phyloP scores from a whole-genome alignment of 2,329 filamentous ascomycete species.

The Mariannaea elegans region DNA sequence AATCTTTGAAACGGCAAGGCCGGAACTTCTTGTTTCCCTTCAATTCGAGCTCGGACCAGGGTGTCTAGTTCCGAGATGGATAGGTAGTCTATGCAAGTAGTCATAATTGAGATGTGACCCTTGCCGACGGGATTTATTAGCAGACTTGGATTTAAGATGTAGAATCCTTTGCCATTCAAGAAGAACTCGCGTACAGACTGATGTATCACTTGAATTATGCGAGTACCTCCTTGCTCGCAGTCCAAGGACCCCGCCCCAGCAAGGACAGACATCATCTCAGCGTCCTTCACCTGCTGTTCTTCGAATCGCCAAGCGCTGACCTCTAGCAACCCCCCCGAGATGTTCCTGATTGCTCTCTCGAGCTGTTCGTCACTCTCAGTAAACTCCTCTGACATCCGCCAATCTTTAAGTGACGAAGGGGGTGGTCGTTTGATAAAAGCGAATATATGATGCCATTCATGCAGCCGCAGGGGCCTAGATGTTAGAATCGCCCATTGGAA shows the following conservation, averaged over 20 bases:
- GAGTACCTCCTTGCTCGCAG: slow-evolving; percentile 16
- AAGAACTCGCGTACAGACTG: slow-evolving; percentile 23
- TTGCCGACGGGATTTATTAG: neutral
- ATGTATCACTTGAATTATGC: slow-evolving; percentile 24
- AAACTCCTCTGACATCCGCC: slow-evolving; percentile 5
- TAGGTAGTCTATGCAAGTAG: slow-evolving; percentile 24
- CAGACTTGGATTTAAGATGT: neutral
- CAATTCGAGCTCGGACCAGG: neutral
- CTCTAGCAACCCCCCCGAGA: slow-evolving; percentile 21
- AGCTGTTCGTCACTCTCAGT: slow-evolving; percentile 22
- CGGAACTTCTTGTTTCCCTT: neutral
- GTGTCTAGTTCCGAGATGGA: slow-evolving; percentile 19
- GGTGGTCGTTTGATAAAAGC: slow-evolving; percentile 11
- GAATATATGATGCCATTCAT: slow-evolving; percentile 29
- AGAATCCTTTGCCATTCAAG: neutral
- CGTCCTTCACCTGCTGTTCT: neutral
- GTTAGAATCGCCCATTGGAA: slow-evolving; percentile 25
- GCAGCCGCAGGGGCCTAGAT: slow-evolving; percentile 8
- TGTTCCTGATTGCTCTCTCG: slow-evolving; percentile 14
- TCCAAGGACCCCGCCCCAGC: slow-evolving; percentile 24
- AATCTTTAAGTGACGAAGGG: neutral
- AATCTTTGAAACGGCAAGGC: too few relatives aligned
- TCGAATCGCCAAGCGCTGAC: neutral
- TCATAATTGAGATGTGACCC: slow-evolving; percentile 10
- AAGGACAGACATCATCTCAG: neutral